Conservation (phyloP, 164 flowering plant species). For the Magnolia officinalis region DNA sequence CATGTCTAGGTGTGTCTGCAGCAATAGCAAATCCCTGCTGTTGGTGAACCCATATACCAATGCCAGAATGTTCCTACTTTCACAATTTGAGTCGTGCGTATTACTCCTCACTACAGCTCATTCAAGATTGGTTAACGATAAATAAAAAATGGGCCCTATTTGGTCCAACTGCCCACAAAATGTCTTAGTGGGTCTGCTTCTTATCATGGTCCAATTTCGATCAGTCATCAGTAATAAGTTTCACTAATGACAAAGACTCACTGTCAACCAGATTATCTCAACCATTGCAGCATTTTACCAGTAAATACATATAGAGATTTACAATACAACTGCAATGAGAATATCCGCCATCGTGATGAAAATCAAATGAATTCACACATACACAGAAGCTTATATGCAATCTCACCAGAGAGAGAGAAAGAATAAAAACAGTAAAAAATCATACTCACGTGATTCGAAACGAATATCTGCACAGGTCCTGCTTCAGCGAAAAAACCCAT, state of each 20-base stretch:
- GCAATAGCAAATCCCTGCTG: background rate
- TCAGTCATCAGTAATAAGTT: background rate
- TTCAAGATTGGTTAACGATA: background rate
- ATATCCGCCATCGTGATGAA: too few relatives aligned
- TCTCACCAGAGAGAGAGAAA: background rate
- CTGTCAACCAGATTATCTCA: background rate
- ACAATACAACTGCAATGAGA: too few relatives aligned
- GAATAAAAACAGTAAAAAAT: background rate
- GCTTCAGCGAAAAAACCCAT: conserved; percentile 99
- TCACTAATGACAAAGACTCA: background rate
- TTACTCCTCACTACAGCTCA: background rate
- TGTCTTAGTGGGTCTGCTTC: background rate
- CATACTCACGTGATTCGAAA: conserved; percentile 83
- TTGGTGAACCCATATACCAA: background rate
- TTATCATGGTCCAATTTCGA: background rate
- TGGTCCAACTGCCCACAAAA: background rate
- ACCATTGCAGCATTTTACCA: background rate
- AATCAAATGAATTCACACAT: background rate
- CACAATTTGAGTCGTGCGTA: background rate
- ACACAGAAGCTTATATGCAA: background rate
- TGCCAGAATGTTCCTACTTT: background rate
- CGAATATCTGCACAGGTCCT: conserved; percentile 95
- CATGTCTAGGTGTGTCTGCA: background rate
- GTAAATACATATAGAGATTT: too few relatives aligned
- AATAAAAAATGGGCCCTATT: background rate